These are phyloP conservation scores for Ogataea kodamae DNA, from an alignment of 805 yeast genomes.

Conservation along the genomic window DNA sequence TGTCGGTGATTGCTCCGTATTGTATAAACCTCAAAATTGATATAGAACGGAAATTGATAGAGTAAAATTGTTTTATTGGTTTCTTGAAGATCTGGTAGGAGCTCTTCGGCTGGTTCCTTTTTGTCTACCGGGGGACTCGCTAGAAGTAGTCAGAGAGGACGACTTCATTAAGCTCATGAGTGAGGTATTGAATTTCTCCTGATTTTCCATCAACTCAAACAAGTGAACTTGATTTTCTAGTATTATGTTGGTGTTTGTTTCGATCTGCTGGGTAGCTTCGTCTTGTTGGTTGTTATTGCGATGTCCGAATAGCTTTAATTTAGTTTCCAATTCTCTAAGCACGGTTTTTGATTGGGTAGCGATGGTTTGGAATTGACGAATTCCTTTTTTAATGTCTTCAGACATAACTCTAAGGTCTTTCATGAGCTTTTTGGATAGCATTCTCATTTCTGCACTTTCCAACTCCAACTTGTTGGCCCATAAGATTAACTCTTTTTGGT, in stretches of 20 bases:
- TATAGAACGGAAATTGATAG: conserved; percentile 14
- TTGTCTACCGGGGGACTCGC: no score
- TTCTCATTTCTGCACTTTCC: conserved; percentile 43
- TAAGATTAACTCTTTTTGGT: conserved; percentile 31
- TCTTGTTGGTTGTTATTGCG: background rate
- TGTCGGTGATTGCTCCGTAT: conserved; percentile 4
- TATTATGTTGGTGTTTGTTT: conserved; percentile 11
- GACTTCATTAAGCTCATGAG: conserved; percentile 1
- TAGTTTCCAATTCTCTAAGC: conserved; percentile 11
- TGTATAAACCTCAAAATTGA: conserved; percentile 18
- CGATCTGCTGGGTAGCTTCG: conserved; percentile 4
- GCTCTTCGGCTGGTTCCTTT: no score
- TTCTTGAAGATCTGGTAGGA: no score
- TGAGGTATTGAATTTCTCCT: conserved; percentile 2
- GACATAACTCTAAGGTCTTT: conserved; percentile 14
- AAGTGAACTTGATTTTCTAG: conserved; percentile 12
- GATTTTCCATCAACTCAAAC: conserved; percentile 5
- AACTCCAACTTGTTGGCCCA: conserved; percentile 53
- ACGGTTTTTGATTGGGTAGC: conserved; percentile 12
- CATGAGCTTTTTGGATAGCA: conserved; percentile 23
- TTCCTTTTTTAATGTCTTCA: conserved; percentile 8
- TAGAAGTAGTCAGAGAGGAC: no score
- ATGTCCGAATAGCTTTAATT: conserved; percentile 8
- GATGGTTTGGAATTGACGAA: conserved; percentile 9
- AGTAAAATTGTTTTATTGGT: background rate